Evolutionary conservation across 805 yeast genomes (phyloP).

Genomic region (Scheffersomyces stipitis): DNA sequence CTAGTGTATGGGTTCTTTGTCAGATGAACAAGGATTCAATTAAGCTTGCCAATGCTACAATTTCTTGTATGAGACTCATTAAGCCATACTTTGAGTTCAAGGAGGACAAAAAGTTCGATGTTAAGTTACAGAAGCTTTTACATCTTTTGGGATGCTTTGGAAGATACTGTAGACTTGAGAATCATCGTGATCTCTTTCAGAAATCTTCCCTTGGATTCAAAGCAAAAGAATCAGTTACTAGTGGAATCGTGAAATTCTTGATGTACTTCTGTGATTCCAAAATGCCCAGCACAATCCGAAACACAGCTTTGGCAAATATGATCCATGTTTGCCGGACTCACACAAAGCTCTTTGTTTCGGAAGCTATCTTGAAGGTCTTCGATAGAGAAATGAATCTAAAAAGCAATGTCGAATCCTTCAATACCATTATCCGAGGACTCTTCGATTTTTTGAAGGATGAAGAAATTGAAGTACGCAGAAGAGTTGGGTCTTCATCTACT

Average conservation of each 20-base stretch:
- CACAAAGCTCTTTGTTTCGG: conserved; percentile 65
- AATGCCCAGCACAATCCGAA: conserved; percentile 35
- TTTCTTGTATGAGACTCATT: conserved; percentile 55
- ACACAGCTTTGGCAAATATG: conserved; percentile 56
- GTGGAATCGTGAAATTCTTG: conserved; percentile 59
- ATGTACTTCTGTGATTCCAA: conserved; percentile 48
- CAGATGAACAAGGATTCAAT: conserved; percentile 42
- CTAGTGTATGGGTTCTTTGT: conserved; percentile 62
- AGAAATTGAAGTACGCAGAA: conserved; percentile 44
- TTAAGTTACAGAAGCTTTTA: conserved; percentile 50
- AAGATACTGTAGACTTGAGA: conserved; percentile 61
- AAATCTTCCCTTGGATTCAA: conserved; percentile 42
- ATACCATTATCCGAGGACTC: conserved; percentile 56
- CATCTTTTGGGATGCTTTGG: conserved; percentile 72
- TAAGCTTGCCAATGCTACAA: conserved; percentile 60
- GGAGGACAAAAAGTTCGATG: conserved; percentile 13
- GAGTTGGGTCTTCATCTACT: conserved; percentile 39
- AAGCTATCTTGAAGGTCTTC: conserved; percentile 50
- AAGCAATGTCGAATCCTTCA: conserved; percentile 40
- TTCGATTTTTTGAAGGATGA: conserved; percentile 57
- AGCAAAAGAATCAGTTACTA: conserved; percentile 53
- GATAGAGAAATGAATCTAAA: conserved; percentile 46
- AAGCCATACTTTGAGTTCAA: conserved; percentile 39
- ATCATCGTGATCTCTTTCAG: conserved; percentile 37
- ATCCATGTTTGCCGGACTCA: conserved; percentile 59